A percentile compares a stretch with the other conserved stretches of the same genome.
These are phyloP conservation scores for California macrophylla DNA, from an alignment of 441 rosid species.

Conservation along the genomic window DNA sequence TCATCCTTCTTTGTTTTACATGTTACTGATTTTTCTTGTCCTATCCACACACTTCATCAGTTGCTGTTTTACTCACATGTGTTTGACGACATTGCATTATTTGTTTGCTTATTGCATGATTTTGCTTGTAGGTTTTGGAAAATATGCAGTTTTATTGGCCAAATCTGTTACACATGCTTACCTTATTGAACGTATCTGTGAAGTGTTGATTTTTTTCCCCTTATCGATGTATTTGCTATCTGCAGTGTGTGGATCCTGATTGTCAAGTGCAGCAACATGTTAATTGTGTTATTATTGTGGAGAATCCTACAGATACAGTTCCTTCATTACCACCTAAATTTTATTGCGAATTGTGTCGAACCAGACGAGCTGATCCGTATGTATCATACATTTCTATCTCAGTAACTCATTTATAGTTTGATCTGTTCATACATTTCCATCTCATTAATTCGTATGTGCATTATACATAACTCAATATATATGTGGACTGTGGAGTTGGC, in stretches of 20 bases:
- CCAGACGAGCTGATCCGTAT: slow-evolving; percentile 26
- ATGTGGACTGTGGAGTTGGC: background rate
- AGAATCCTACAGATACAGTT: slow-evolving; percentile 18
- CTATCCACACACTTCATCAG: too few species aligned
- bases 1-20: too few species aligned
- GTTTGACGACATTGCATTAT: background rate
- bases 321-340: slow-evolving; percentile 15
- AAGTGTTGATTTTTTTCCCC: background rate
- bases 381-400: slow-evolving; percentile 10
- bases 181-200: background rate
- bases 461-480: background rate
- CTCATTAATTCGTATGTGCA: background rate
- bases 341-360: slow-evolving; percentile 23
- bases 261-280: slow-evolving; percentile 25
- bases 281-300: slow-evolving; percentile 22
- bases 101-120: background rate
- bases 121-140: background rate
- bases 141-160: background rate
- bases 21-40: too few species aligned
- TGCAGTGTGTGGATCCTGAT: slow-evolving; percentile 23
- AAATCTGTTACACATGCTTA: background rate
- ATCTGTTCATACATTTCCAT: background rate
- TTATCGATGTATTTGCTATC: background rate
- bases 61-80: too few species aligned
- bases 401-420: background rate